Evolutionary conservation across 371 early-diverging fungal species (phyloP), one percentile per base, ranked within the genome.

Genomic region (Saksenaea vasiformis): DNA sequence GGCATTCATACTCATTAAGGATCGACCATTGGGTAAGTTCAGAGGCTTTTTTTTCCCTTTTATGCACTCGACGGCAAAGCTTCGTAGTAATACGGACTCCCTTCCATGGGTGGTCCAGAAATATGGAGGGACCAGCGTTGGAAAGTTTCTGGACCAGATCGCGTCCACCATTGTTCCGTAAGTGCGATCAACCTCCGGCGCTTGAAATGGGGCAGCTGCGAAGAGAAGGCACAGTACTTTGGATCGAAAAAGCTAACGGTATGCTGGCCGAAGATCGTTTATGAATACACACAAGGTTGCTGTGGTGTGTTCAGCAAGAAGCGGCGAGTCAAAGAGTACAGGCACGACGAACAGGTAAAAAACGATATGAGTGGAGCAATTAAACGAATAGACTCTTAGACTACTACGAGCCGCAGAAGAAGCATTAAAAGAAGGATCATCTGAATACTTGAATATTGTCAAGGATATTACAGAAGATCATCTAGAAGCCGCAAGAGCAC

Each of bases 111-210:
- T 90, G 44, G 93, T 93, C 28, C 90, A 91, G 68, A 94, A 94
- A 79, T 94, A 91, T 78, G 95, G 95, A 56, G 94, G 95, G 41
- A 94, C 95, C 35, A 92, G 91, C 66, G 87, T 94, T 53, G 93
- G 95, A 61, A 94, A 94, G 77, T 93, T 90, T 65, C 58, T 85
- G 22, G 77, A 83, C 14, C 74, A 70, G 43, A 88, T 90, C 58
- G 79, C 85, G 10, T 73, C 74, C 38, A 78, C 69, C 54, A 86
- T 90, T 64, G 78, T 88, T 22, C 81, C 78, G 85, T 88, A 82
- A 70, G 75, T 62, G 36, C 27, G 27, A 35, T 44, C 51, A 22
- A 47, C 51, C 51, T 47, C 22, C n/a, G 36, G 31, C 41, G 24
- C 43, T 31, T 24, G 13, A n/a, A 31, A 26, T 58, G 59, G 26